Conservation (phyloP, 306 rosid genomes). For the Trichosanthes truncata region DNA sequence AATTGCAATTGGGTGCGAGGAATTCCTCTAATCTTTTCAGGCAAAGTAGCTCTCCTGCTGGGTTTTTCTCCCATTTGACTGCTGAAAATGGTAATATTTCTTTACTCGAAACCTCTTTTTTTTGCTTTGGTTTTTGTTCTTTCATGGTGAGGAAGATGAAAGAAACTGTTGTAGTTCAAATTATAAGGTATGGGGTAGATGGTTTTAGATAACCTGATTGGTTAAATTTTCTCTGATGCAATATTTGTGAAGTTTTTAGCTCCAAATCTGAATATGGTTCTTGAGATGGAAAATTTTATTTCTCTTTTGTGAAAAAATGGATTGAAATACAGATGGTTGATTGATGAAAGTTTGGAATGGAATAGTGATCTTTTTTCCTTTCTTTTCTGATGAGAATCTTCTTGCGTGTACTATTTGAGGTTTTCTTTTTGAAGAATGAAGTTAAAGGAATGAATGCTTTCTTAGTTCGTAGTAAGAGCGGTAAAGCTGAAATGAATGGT, state of each 20-base stretch:
- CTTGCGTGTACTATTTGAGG: background rate
- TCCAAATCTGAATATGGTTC: background rate
- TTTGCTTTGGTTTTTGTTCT: background rate
- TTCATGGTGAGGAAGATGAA: background rate
- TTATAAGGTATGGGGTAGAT: background rate
- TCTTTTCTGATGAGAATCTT: background rate
- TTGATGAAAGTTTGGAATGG: background rate
- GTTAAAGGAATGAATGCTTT: background rate
- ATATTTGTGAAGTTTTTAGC: background rate
- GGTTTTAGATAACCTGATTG: background rate
- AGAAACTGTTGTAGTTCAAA: background rate
- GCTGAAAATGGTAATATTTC: conserved; percentile 42
- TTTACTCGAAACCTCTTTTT: background rate
- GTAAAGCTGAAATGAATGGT: background rate
- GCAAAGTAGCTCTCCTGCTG: conserved; percentile 67
- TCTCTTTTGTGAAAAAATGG: background rate
- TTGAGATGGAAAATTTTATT: background rate
- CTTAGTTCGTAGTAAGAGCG: background rate
- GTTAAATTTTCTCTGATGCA: background rate
- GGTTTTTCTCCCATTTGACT: conserved; percentile 32
- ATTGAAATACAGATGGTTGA: background rate
- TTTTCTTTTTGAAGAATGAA: background rate
- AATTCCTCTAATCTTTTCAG: conserved; percentile 42
- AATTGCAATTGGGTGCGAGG: conserved; percentile 22
- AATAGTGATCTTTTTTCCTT: background rate